phyloP scores from a whole-genome alignment of 2,329 filamentous ascomycete genomes.

The Sclerotinia glacialis region DNA sequence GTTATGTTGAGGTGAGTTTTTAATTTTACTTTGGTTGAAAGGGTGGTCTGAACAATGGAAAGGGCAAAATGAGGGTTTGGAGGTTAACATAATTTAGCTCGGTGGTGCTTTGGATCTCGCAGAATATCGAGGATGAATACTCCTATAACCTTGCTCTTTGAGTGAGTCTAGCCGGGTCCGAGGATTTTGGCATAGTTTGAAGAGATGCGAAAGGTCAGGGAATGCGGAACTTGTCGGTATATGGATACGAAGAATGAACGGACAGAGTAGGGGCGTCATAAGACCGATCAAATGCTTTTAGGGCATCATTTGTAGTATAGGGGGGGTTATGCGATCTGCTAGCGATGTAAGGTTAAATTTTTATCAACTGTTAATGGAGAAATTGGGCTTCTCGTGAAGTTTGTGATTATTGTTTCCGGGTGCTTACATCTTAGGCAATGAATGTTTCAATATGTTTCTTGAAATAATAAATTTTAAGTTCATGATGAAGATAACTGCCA shows the following conservation, averaged over 20 bases:
- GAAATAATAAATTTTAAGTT: neutral
- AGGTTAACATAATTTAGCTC: constrained; percentile 45
- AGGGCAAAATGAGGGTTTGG: neutral
- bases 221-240: constrained; percentile 1
- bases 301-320: constrained; percentile 21
- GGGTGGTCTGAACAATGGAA: neutral
- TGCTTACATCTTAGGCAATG: neutral
- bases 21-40: neutral
- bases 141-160: constrained; percentile 64
- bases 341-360: constrained; percentile 19
- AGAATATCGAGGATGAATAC: constrained; percentile 73
- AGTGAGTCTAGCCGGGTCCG: neutral
- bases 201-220: neutral
- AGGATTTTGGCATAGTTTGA: constrained; percentile 1
- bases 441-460: neutral
- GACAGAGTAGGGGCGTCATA: neutral
- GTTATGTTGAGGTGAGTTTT: constrained; percentile 56
- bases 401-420: neutral
- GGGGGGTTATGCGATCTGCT: constrained; percentile 5
- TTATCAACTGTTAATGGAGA: neutral
- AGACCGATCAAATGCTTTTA: constrained; percentile 5
- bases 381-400: neutral
- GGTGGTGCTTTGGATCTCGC: constrained; percentile 65
- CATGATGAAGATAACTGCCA: neutral
- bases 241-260: constrained; percentile 11